These are phyloP conservation scores for Teunomyces stri DNA, from an alignment of 805 yeast species.

Conservation along the genomic window DNA sequence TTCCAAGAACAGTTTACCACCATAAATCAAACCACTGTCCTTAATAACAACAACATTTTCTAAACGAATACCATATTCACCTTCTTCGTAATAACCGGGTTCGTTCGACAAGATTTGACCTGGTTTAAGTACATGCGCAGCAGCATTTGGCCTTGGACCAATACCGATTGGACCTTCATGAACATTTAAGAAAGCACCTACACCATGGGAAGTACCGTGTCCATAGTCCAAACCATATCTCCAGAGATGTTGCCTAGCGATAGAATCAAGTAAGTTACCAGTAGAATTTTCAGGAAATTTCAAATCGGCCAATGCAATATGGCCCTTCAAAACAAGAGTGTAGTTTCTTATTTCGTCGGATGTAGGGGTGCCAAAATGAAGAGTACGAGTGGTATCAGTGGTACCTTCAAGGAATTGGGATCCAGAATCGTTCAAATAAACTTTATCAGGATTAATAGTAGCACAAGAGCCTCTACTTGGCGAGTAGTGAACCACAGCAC, in stretches of 20 bases:
- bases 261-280: constrained; percentile 52
- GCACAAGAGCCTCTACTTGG: constrained; percentile 48
- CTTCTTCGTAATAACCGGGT: constrained; percentile 62
- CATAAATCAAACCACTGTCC: constrained; percentile 41
- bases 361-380: constrained; percentile 51
- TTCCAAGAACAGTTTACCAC: constrained; percentile 56
- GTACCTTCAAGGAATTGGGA: constrained; percentile 63
- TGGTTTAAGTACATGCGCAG: constrained; percentile 41
- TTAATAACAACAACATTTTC: constrained; percentile 50
- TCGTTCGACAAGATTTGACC: constrained; percentile 60
- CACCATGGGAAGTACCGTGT: constrained; percentile 67
- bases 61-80: constrained; percentile 58
- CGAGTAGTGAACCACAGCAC: constrained; percentile 73
- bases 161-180: constrained; percentile 67
- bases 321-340: constrained; percentile 59
- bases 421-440: constrained; percentile 59
- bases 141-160: constrained; percentile 52
- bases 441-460: constrained; percentile 50
- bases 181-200: constrained; percentile 59
- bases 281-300: constrained; percentile 56
- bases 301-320: constrained; percentile 47
- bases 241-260: constrained; percentile 62
- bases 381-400: constrained; percentile 62
- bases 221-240: constrained; percentile 54
- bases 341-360: constrained; percentile 47